Percentiles rank a stretch among this genome's conserved stretches.
These are phyloP conservation scores for Scheffersomyces insectosa DNA, from an alignment of 1,139 yeast species.

Conservation along the genomic window DNA sequence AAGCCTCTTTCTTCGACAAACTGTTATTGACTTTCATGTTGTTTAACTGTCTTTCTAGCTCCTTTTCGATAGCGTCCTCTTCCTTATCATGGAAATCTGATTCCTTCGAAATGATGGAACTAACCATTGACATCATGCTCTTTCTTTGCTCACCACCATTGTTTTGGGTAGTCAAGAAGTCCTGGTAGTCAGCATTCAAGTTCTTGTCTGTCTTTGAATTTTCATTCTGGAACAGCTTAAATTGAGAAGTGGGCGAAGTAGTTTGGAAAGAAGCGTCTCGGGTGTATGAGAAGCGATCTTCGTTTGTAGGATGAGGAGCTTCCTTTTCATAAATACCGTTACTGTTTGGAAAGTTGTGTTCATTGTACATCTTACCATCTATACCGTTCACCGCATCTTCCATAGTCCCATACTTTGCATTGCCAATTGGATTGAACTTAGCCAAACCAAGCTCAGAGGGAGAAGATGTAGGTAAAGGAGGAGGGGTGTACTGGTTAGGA, in stretches of 20 bases:
- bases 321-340: background rate
- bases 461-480: constrained; percentile 10
- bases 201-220: constrained; percentile 4
- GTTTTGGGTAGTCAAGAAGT: constrained; percentile 20
- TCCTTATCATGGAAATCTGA: constrained; percentile 26
- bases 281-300: constrained; percentile 7
- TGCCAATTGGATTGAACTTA: constrained; percentile 4
- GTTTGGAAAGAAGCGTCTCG: background rate
- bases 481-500: constrained; percentile 3
- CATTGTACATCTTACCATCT: too few species aligned
- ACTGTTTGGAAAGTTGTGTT: too few species aligned
- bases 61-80: constrained; percentile 40
- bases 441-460: constrained; percentile 13
- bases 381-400: background rate
- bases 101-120: constrained; percentile 45
- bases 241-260: constrained; percentile 12
- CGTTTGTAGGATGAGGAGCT: background rate
- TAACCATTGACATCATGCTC: constrained; percentile 45
- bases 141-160: constrained; percentile 15
- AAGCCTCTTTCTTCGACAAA: background rate
- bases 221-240: constrained; percentile 14
- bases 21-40: constrained; percentile 32
- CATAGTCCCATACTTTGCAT: background rate
- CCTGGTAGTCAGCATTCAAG: constrained; percentile 29
- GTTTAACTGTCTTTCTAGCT: constrained; percentile 42